A percentile compares a stretch with the other conserved stretches of the same genome.
phyloP scores from a whole-genome alignment of 2,329 filamentous ascomycete genomes.

The Botryotinia narcissicola region DNA sequence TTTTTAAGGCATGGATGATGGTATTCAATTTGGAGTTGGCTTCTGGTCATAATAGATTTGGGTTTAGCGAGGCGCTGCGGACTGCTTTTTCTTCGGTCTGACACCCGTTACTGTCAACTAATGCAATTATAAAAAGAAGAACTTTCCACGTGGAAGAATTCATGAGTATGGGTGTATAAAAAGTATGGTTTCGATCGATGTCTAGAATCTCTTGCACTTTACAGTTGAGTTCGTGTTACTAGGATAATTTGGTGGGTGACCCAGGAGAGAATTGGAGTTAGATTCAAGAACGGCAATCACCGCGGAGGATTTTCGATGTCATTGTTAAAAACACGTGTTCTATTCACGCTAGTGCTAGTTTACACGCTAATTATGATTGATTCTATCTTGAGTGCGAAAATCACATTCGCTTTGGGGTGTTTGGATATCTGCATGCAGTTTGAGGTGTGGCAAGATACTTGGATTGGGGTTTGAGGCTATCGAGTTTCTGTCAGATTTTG shows the following conservation, averaged over 20 bases:
- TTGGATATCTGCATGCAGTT: neutral
- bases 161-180: neutral
- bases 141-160: accelerated
- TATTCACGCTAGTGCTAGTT: neutral
- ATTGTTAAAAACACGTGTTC: neutral
- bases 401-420: neutral
- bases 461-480: neutral
- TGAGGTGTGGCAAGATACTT: neutral
- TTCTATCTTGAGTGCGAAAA: neutral
- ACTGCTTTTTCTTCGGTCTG: neutral
- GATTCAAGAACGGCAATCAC: neutral
- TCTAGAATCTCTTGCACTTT: neutral
- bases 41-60: neutral
- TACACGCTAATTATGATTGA: neutral
- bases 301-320: neutral
- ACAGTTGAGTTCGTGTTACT: neutral
- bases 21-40: neutral
- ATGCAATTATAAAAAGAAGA: neutral
- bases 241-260: neutral
- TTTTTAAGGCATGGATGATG: neutral
- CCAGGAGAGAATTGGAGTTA: neutral
- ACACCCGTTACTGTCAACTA: neutral
- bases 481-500: neutral
- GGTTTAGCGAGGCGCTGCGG: neutral
- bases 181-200: neutral